Conservation (phyloP, 1,284 basidiomycete species). For the Cutaneotrichosporon mucoides region DNA sequence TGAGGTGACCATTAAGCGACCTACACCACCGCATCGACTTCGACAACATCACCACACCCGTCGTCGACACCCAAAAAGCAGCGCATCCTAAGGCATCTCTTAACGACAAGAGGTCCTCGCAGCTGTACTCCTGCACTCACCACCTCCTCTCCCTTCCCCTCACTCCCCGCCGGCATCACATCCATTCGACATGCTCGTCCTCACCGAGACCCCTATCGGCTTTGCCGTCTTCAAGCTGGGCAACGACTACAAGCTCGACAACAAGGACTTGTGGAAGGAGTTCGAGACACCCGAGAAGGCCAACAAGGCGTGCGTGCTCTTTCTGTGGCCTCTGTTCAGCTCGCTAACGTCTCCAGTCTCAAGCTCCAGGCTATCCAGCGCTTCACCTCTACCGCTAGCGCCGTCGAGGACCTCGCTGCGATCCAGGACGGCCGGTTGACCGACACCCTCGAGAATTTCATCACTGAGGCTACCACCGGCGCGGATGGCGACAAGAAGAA, state of each 20-base stretch:
- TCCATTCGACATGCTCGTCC: constrained; percentile 49
- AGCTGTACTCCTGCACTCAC: too few relatives aligned
- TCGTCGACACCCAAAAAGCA: neutral
- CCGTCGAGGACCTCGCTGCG: constrained; percentile 97
- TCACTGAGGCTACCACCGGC: constrained; percentile 73
- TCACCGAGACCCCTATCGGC: constrained; percentile 54
- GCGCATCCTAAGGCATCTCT: neutral
- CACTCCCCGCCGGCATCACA: neutral
- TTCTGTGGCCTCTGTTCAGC: neutral
- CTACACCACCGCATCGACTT: neutral
- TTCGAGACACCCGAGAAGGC: constrained; percentile 89
- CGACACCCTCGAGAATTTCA: constrained; percentile 88
- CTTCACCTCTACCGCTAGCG: constrained; percentile 91
- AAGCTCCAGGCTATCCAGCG: constrained; percentile 94
- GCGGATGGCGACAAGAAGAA: constrained; percentile 47
- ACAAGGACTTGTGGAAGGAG: constrained; percentile 81
- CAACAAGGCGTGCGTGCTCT: constrained; percentile 72
- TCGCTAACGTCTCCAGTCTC: constrained; percentile 55
- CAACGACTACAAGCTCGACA: constrained; percentile 81
- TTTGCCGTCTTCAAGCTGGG: constrained; percentile 98
- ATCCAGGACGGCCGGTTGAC: constrained; percentile 89
- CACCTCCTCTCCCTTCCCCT: neutral
- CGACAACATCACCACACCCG: neutral
- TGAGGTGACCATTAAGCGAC: neutral
- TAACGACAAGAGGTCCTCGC: neutral